Evolutionary conservation across 208 protist species (phyloP).

Genomic region (Trypanosomatidae sp.): DNA sequence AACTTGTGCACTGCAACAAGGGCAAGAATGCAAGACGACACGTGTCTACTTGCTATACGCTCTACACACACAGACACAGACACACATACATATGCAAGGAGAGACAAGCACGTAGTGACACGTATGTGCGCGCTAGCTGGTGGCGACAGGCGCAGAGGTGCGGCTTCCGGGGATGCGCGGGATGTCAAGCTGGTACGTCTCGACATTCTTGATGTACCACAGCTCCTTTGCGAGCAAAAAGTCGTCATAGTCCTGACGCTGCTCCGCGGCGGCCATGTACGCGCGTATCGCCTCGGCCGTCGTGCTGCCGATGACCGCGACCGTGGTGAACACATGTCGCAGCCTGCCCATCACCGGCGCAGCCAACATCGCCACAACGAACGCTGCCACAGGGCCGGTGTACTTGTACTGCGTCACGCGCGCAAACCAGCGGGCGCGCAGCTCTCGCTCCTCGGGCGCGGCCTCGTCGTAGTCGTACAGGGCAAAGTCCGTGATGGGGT

Average conservation of each 20-base stretch:
- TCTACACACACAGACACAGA: too few species aligned
- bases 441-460: constrained; percentile 68
- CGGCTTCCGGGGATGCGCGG: constrained; percentile 67
- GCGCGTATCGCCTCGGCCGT: constrained; percentile 52
- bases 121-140: too few species aligned
- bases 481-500: constrained; percentile 73
- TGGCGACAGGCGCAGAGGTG: too few species aligned
- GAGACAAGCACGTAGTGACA: too few species aligned
- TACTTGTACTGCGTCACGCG: constrained; percentile 76
- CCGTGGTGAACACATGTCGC: constrained; percentile 62
- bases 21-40: too few species aligned
- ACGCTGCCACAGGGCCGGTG: constrained; percentile 15
- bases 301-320: constrained; percentile 43
- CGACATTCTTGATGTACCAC: constrained; percentile 87
- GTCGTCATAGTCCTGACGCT: constrained; percentile 80
- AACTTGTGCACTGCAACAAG: too few species aligned
- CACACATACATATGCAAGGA: too few species aligned
- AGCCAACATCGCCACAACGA: too few species aligned
- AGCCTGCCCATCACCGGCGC: constrained; percentile 34
- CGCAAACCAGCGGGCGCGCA: constrained; percentile 75
- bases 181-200: constrained; percentile 74
- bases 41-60: too few species aligned
- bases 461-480: constrained; percentile 83
- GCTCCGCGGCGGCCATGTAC: constrained; percentile 61
- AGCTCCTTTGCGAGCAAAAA: constrained; percentile 81